Conservation (phyloP, 1,284 basidiomycete species). For the Albatrellus sp. region DNA sequence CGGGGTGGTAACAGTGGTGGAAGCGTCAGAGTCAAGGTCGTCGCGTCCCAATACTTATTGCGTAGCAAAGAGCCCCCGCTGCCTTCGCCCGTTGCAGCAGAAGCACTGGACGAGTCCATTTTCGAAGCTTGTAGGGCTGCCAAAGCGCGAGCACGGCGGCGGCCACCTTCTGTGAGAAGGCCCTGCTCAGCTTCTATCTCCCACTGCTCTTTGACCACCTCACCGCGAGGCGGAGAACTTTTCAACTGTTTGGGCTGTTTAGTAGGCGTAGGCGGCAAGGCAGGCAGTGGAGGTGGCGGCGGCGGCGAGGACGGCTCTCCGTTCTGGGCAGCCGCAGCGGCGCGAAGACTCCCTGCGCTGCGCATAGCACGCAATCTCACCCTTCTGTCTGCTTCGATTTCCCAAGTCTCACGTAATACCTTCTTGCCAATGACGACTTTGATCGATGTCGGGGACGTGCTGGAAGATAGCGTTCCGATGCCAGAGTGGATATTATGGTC, state of each 20-base stretch:
- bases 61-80: conserved; percentile 16
- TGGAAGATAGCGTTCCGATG: conserved; percentile 15
- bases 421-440: conserved; percentile 57
- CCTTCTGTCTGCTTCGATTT: conserved; percentile 54
- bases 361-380: conserved; percentile 20
- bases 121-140: conserved; percentile 24
- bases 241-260: conserved; percentile 4
- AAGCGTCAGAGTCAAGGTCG: conserved; percentile 46
- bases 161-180: conserved; percentile 56
- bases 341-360: conserved; percentile 12
- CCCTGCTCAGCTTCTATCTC: conserved; percentile 68
- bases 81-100: neutral
- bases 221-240: conserved; percentile 17
- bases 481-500: conserved; percentile 18
- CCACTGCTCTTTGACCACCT: conserved; percentile 53
- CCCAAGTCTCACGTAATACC: conserved; percentile 62
- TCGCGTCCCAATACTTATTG: conserved; percentile 41
- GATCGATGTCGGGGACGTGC: conserved; percentile 23
- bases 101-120: neutral
- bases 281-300: conserved; percentile 13
- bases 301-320: conserved; percentile 8
- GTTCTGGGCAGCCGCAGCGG: conserved; percentile 6
- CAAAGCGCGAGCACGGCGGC: conserved; percentile 45
- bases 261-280: conserved; percentile 3
- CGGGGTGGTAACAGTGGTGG: conserved; percentile 45